A percentile compares a stretch with the other conserved stretches of the same genome.
Evolutionary conservation across 352 stramenopile species (phyloP).

Genomic region (Pythium aristosporum): DNA sequence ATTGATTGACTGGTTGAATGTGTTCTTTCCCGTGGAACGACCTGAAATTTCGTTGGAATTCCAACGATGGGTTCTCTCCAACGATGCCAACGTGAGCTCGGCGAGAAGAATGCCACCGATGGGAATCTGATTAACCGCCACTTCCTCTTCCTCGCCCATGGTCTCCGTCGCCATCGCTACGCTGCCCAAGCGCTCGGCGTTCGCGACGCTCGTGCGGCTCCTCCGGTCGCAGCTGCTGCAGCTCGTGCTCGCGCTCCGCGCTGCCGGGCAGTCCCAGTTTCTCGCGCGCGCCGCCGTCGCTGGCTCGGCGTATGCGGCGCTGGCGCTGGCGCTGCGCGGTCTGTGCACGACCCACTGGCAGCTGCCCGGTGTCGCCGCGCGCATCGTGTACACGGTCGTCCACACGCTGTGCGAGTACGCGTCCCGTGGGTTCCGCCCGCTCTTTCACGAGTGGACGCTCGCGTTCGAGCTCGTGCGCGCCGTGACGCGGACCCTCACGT

Average conservation of each 20-base stretch:
- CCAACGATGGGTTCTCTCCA: too few species aligned
- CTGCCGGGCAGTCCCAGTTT: neutral
- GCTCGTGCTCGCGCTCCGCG: neutral
- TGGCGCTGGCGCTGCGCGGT: too few species aligned
- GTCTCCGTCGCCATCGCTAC: conserved; percentile 1
- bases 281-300: neutral
- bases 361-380: conserved; percentile 13
- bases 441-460: conserved; percentile 25
- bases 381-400: conserved; percentile 15
- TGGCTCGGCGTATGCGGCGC: too few species aligned
- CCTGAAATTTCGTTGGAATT: too few species aligned
- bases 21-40: too few species aligned
- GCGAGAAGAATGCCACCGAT: neutral
- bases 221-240: neutral
- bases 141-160: neutral
- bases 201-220: neutral
- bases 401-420: conserved; percentile 20
- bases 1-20: too few species aligned
- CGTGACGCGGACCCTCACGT: neutral
- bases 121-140: neutral
- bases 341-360: conserved; percentile 5
- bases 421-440: conserved; percentile 12
- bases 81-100: too few species aligned
- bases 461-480: conserved; percentile 20
- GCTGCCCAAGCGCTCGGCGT: neutral